A percentile compares a stretch with the other conserved stretches of the same genome.
These are phyloP conservation scores for Agrocybe pediades DNA, from an alignment of 768 basidiomycete species.

Conservation along the genomic window DNA sequence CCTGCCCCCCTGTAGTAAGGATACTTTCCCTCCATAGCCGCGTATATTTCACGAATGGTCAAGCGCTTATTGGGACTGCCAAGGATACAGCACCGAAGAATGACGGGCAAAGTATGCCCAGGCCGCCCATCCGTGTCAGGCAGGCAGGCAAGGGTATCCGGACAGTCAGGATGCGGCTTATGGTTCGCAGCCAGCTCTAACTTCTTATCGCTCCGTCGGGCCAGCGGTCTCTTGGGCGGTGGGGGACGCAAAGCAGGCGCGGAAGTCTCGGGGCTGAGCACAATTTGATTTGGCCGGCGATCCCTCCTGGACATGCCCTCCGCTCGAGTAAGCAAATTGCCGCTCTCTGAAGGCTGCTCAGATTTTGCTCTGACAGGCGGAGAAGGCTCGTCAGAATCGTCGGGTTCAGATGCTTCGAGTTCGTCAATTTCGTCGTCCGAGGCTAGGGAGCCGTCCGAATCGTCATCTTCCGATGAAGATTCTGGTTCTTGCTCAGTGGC, in stretches of 20 bases:
- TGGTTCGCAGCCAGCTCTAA: conserved; percentile 44
- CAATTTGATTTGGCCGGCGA: neutral
- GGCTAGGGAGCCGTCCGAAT: conserved; percentile 17
- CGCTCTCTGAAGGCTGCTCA: neutral
- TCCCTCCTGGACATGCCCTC: neutral
- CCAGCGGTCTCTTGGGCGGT: conserved; percentile 25
- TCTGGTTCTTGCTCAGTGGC: conserved; percentile 21
- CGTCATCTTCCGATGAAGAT: conserved; percentile 34
- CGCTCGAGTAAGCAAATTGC: neutral
- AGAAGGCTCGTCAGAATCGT: conserved; percentile 17
- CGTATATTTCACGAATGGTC: conserved; percentile 85
- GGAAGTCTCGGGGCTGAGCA: neutral
- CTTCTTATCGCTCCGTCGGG: conserved; percentile 27
- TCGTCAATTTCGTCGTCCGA: conserved; percentile 30
- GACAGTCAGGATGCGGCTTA: conserved; percentile 73
- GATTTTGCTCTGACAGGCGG: neutral
- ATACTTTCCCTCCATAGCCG: conserved; percentile 85
- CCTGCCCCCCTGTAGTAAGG: conserved; percentile 80
- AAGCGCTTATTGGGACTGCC: conserved; percentile 75
- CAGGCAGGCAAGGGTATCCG: conserved; percentile 74
- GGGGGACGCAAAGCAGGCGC: conserved; percentile 4
- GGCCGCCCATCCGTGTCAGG: conserved; percentile 79
- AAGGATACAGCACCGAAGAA: conserved; percentile 81
- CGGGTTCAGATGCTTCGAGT: conserved; percentile 24
- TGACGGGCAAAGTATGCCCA: conserved; percentile 84